These are phyloP conservation scores for Aspergillus diversus DNA, from an alignment of 495 filamentous ascomycete species.

Conservation along the genomic window DNA sequence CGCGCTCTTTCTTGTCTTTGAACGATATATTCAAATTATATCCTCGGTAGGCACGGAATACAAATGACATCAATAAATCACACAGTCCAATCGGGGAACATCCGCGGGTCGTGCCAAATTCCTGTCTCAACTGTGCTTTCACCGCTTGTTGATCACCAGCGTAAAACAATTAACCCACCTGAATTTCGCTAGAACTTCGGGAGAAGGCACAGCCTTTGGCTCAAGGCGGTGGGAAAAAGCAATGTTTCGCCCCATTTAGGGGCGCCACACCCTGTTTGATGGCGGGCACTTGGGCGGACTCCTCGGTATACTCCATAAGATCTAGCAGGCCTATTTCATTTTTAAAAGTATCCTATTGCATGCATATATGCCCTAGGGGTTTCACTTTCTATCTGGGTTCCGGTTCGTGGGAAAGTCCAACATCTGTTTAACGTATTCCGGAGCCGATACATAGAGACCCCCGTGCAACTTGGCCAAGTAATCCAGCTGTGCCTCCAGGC, in stretches of 20 bases:
- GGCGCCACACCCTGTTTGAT: background rate
- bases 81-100: conserved; percentile 4
- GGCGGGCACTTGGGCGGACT: too few species aligned
- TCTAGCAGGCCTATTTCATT: too few species aligned
- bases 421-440: too few species aligned
- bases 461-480: background rate
- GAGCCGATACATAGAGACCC: background rate
- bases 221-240: background rate
- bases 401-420: too few species aligned
- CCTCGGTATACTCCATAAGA: too few species aligned
- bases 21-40: background rate
- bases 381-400: too few species aligned
- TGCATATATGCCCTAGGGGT: too few species aligned
- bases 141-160: conserved; percentile 1
- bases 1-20: background rate
- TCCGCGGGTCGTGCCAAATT: conserved; percentile 1
- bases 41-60: background rate
- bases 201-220: background rate
- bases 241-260: background rate
- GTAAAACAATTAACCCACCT: background rate
- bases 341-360: too few species aligned
- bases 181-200: background rate
- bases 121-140: background rate
- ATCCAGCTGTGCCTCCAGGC: background rate
- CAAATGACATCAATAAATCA: conserved; percentile 4